A percentile compares a stretch with the other conserved stretches of the same genome.
phyloP scores from a whole-genome alignment of 768 basidiomycete genomes.

The Lactifluus hygrophoroides region DNA sequence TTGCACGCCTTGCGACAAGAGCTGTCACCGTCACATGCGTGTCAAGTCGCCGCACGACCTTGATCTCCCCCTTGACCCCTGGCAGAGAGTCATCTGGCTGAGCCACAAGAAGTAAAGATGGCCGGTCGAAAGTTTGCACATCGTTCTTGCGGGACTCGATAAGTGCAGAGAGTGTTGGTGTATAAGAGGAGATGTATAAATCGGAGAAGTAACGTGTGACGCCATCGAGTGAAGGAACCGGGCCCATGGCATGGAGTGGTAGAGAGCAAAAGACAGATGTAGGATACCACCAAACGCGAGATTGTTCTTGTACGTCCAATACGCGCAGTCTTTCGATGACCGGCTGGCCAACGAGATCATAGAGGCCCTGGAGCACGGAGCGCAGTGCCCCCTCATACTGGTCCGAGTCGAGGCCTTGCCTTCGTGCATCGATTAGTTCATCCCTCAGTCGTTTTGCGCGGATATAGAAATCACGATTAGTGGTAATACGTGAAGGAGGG shows the following conservation, averaged over 20 bases:
- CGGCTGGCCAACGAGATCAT: neutral
- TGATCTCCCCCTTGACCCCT: neutral
- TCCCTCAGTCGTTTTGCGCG: neutral
- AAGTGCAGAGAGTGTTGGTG: neutral
- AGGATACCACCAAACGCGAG: neutral
- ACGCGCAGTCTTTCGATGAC: neutral
- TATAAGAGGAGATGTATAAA: neutral
- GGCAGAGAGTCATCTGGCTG: neutral
- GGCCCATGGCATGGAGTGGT: neutral
- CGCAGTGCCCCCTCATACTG: neutral
- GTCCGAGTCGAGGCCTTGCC: neutral
- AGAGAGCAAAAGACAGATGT: neutral
- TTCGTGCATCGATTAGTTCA: neutral
- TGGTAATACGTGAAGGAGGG: neutral
- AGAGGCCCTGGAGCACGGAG: neutral
- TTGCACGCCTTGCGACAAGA: neutral
- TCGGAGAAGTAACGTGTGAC: neutral
- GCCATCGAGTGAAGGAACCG: neutral
- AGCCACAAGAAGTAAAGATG: neutral
- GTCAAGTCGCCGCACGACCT: neutral
- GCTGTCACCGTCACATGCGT: neutral
- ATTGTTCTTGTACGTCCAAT: neutral
- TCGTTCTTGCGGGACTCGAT: neutral
- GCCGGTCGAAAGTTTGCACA: constrained; percentile 24
- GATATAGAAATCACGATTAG: neutral